Base-by-base conservation (phyloP, 768 basidiomycete species). In the Agrocybe pediades region DNA sequence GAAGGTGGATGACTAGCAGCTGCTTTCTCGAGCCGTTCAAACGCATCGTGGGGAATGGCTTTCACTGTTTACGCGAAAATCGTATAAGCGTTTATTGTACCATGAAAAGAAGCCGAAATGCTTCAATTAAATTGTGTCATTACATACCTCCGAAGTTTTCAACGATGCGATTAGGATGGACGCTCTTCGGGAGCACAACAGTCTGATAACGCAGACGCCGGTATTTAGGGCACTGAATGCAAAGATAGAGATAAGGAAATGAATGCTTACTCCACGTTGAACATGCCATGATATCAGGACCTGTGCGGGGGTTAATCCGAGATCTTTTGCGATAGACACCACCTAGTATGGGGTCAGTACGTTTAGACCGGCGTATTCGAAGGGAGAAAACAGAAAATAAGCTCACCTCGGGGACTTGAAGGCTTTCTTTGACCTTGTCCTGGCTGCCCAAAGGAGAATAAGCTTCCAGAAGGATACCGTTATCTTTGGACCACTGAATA, bases 261-360 rank as follows among this genome's bases (percentile, higher is more conserved):
- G 36, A 46, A 13, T 17, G 25, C 83, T 41, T 64, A 88, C 86
- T 9, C 90, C 88, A 19, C 87, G 83, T 68, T 88, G 88, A 45
- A 89, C 77, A 61, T 85, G 83, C 89, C 90, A 91, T 1, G 83
- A 85, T 61, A 90, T 82, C 46, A 88, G 73, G 23, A 85, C 86
- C 62, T 89, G 87, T 3, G 88, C 88, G 19, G 88, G 88, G 2
- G 87, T 88, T 49, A 90, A 83, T 2, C 80, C 79, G 50, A 89
- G 77, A 55, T 83, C 77, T 49, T 76, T 61, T 15, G 88, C 86
- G 53, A 88, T 82, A 36, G 72, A 66, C 61, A 80, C 77, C 16
- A 87, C 77, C 77, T 83, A 53, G 9, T 25, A 40, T 9, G 7
- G 2, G 9, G 20, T 45, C 33, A 54, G 17, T 27, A 43, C 24